These are phyloP conservation scores for Ophiostoma sp. DNA, from an alignment of 2,329 filamentous ascomycete genomes.

Conservation along the genomic window DNA sequence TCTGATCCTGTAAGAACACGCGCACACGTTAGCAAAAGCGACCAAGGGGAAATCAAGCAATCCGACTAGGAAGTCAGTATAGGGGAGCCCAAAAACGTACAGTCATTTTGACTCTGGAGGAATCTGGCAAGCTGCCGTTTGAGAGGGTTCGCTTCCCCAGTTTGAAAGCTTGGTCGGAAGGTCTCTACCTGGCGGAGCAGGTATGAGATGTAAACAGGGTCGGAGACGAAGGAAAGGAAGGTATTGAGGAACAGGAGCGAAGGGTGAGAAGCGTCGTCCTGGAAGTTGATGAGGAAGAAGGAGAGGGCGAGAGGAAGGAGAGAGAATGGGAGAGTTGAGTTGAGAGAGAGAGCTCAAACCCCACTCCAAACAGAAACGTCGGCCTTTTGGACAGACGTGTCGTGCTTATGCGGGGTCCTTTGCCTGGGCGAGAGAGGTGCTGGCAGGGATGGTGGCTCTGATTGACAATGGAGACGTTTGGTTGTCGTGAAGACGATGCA, in stretches of 20 bases:
- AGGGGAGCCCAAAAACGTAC: conserved; percentile 45
- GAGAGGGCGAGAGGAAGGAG: background rate
- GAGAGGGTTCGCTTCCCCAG: conserved; percentile 70
- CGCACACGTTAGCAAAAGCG: conserved; percentile 17
- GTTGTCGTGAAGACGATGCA: conserved; percentile 1
- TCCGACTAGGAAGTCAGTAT: background rate
- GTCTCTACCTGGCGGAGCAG: conserved; percentile 1
- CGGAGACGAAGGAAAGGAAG: background rate
- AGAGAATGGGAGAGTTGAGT: background rate
- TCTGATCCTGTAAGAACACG: conserved; percentile 44
- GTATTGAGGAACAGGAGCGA: conserved; percentile 27
- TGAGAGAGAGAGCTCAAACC: conserved; percentile 23
- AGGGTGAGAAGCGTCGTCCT: conserved; percentile 31
- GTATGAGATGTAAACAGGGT: background rate
- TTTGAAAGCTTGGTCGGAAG: conserved; percentile 40
- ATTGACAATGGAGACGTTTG: background rate
- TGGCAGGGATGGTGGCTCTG: background rate
- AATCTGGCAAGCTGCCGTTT: conserved; percentile 57
- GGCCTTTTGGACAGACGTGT: conserved; percentile 4
- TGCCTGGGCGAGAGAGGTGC: background rate
- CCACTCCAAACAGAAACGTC: conserved; percentile 19
- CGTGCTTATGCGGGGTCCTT: conserved; percentile 24
- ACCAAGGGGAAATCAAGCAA: background rate
- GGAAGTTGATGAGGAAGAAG: background rate
- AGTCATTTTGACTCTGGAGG: conserved; percentile 61